Conservation (phyloP, 1,284 basidiomycete genomes). For the Sporisorium sorghi region DNA sequence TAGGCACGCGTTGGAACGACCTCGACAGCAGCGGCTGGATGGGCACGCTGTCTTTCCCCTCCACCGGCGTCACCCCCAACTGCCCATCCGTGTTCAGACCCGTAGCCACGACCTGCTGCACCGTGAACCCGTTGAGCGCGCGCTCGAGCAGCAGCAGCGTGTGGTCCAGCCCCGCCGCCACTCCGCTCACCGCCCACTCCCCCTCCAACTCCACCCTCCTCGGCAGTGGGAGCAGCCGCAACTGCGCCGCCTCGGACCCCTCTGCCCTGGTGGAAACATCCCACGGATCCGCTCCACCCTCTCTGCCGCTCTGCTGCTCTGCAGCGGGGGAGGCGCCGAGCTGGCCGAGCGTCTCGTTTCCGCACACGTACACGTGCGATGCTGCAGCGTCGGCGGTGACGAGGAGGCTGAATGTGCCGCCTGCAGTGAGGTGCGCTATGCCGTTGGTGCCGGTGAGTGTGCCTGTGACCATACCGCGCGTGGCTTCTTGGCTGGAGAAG, state of each 20-base stretch:
- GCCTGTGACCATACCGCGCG: constrained; percentile 40
- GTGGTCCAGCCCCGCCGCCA: constrained; percentile 34
- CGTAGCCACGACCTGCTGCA: constrained; percentile 14
- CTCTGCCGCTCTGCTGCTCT: neutral
- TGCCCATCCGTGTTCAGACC: constrained; percentile 61
- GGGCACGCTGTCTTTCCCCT: neutral
- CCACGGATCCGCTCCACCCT: constrained; percentile 22
- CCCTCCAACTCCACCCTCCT: neutral
- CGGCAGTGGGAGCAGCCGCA: constrained; percentile 28
- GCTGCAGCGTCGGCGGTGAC: neutral
- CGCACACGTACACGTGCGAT: constrained; percentile 17
- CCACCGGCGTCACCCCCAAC: constrained; percentile 24
- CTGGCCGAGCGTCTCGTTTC: constrained; percentile 43
- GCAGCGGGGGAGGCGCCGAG: constrained; percentile 12
- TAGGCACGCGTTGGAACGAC: constrained; percentile 5
- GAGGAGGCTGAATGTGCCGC: constrained; percentile 25
- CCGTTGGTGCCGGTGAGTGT: constrained; percentile 13
- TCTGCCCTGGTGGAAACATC: constrained; percentile 9
- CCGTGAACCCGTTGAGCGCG: constrained; percentile 2
- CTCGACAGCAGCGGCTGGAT: constrained; percentile 23
- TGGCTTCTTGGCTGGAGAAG: constrained; percentile 40
- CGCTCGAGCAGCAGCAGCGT: constrained; percentile 21
- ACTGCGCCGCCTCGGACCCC: constrained; percentile 8
- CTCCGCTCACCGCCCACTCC: constrained; percentile 16
- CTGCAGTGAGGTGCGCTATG: constrained; percentile 9